These are phyloP conservation scores for Paramecium caudatum DNA, from an alignment of 73 alveolate genomes.

Conservation along the genomic window DNA sequence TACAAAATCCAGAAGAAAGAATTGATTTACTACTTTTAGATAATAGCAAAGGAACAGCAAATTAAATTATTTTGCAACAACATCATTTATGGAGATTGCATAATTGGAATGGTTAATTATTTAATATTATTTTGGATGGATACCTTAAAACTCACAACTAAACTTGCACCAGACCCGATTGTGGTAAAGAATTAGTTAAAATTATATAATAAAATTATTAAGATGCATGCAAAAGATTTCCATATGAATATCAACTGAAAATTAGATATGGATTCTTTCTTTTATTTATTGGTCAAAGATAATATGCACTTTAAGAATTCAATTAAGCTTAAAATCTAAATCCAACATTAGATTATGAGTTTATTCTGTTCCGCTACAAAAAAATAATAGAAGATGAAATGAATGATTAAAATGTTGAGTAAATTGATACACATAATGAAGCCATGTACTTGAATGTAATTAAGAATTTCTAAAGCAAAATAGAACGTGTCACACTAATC, in stretches of 20 bases:
- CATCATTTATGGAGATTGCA: conserved; percentile 59
- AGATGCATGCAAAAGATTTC: conserved; percentile 59
- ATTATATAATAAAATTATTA: conserved; percentile 33
- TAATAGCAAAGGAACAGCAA: background rate
- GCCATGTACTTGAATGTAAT: background rate
- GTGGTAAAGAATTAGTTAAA: conserved; percentile 42
- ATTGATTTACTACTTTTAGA: conserved; percentile 39
- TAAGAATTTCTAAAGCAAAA: conserved; percentile 21
- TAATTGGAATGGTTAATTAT: background rate
- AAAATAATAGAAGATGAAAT: conserved; percentile 57
- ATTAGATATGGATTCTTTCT: conserved; percentile 58
- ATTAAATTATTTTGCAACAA: background rate
- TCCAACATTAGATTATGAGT: conserved; percentile 45
- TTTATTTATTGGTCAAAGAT: background rate
- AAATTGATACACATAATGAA: conserved; percentile 51
- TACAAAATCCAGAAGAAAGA: conserved; percentile 59
- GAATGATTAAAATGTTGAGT: conserved; percentile 58
- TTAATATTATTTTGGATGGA: conserved; percentile 11
- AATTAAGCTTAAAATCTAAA: background rate
- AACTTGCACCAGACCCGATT: conserved; percentile 37
- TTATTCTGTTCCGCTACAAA: conserved; percentile 24
- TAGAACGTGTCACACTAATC: conserved; percentile 34
- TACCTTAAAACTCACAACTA: conserved; percentile 1
- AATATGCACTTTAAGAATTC: conserved; percentile 49
- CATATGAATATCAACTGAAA: conserved; percentile 26